Evolutionary conservation across 495 filamentous ascomycete genomes (phyloP).

Genomic region (Trichoderma gamsii): DNA sequence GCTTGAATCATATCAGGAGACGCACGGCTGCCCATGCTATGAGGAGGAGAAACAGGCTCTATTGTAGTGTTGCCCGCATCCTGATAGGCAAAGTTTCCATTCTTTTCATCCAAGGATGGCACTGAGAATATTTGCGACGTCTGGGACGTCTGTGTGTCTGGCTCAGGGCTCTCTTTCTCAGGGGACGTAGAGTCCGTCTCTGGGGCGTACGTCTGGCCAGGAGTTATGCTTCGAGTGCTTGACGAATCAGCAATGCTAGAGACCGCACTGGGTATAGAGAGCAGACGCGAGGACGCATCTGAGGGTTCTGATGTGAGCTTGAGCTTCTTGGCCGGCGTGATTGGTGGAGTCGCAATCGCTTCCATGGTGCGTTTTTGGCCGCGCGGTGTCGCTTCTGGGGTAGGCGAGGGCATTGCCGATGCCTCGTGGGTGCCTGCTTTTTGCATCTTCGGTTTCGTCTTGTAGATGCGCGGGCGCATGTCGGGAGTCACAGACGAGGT

Average conservation of each 20-base stretch:
- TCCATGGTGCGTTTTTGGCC: constrained; percentile 32
- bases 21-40: background rate
- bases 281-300: background rate
- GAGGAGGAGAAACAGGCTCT: constrained; percentile 15
- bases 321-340: constrained; percentile 39
- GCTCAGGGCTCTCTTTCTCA: constrained; percentile 31
- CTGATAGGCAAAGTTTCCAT: constrained; percentile 24
- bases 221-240: constrained; percentile 1
- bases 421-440: constrained; percentile 20
- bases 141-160: constrained; percentile 32
- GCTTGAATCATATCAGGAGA: background rate
- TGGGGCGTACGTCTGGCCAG: constrained; percentile 20
- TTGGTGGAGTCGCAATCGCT: constrained; percentile 36
- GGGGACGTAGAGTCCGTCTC: constrained; percentile 40
- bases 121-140: constrained; percentile 24
- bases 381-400: constrained; percentile 19
- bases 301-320: constrained; percentile 29
- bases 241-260: background rate
- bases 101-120: constrained; percentile 18
- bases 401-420: constrained; percentile 18
- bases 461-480: constrained; percentile 39
- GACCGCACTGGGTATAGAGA: background rate
- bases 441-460: constrained; percentile 27
- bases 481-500: constrained; percentile 44
- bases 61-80: constrained; percentile 19